Percentiles rank a stretch among this genome's conserved stretches.
Conservation (phyloP, 2,329 filamentous ascomycete genomes). For the Phialophora tarda region DNA sequence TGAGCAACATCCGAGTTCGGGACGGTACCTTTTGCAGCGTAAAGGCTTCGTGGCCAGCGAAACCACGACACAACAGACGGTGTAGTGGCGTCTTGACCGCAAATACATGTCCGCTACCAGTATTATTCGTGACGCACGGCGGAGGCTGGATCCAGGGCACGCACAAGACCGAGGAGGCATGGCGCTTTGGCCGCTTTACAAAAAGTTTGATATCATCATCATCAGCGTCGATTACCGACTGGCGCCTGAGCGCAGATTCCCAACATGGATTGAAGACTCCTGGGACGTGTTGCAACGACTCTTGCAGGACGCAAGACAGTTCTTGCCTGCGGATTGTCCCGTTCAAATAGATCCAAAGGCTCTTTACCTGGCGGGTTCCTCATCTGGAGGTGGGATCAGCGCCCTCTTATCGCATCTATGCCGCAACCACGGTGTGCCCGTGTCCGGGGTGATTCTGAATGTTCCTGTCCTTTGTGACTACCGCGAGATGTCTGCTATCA, state of each 20-base stretch:
- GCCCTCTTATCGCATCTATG: conserved; percentile 46
- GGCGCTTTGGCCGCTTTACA: conserved; percentile 27
- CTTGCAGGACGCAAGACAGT: conserved; percentile 22
- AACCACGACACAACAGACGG: conserved; percentile 1
- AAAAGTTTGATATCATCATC: conserved; percentile 30
- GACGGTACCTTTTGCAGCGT: conserved; percentile 24
- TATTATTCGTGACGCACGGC: conserved; percentile 28
- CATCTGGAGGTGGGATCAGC: conserved; percentile 52
- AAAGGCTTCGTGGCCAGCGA: conserved; percentile 20
- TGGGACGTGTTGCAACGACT: conserved; percentile 35
- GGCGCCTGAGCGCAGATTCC: conserved; percentile 40
- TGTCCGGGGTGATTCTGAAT: conserved; percentile 21
- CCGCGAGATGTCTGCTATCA: conserved; percentile 9
- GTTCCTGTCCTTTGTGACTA: conserved; percentile 22
- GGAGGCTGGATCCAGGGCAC: conserved; percentile 30
- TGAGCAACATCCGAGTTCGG: conserved; percentile 19
- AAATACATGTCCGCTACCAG: conserved; percentile 1
- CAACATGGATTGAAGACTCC: conserved; percentile 39
- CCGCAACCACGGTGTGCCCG: conserved; percentile 9
- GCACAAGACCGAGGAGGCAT: conserved; percentile 23
- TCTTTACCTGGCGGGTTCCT: conserved; percentile 52
- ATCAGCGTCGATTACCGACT: conserved; percentile 43
- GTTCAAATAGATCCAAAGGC: conserved; percentile 41
- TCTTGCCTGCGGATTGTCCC: conserved; percentile 5
- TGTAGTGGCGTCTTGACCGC: not conserved